Conservation (phyloP, 345 rosid species). For the Rhodamnia rubescens region DNA sequence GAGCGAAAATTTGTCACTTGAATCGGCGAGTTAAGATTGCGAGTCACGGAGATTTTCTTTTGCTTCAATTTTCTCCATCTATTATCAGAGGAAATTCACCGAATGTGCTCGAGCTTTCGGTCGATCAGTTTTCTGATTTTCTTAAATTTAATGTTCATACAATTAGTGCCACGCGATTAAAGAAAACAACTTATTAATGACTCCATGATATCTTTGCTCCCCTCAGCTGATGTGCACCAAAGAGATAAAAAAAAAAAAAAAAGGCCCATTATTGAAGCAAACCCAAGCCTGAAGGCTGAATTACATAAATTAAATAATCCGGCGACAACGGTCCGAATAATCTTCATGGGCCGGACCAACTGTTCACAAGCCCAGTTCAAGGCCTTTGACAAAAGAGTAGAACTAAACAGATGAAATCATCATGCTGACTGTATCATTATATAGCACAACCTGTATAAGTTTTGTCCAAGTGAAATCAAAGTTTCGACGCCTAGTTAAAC, state of each 20-base stretch:
- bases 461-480: neutral
- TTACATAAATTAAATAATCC: neutral
- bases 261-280: neutral
- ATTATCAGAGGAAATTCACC: neutral
- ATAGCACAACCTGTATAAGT: neutral
- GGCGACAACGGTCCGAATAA: neutral
- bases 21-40: neutral
- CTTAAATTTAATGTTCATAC: neutral
- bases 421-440: neutral
- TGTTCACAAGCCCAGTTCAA: neutral
- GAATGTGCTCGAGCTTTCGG: neutral
- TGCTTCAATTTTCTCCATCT: neutral
- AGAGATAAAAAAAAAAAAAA: neutral
- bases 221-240: neutral
- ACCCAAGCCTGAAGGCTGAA: neutral
- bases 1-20: neutral
- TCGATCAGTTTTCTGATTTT: neutral
- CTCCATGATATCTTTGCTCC: neutral
- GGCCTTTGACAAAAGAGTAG: neutral
- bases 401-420: neutral
- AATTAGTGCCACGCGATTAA: neutral
- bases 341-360: neutral
- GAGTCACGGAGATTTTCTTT: neutral
- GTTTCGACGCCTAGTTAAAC: neutral
- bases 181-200: neutral